Base-by-base conservation (phyloP, 768 basidiomycete genomes). In the Suillus subaureus region DNA sequence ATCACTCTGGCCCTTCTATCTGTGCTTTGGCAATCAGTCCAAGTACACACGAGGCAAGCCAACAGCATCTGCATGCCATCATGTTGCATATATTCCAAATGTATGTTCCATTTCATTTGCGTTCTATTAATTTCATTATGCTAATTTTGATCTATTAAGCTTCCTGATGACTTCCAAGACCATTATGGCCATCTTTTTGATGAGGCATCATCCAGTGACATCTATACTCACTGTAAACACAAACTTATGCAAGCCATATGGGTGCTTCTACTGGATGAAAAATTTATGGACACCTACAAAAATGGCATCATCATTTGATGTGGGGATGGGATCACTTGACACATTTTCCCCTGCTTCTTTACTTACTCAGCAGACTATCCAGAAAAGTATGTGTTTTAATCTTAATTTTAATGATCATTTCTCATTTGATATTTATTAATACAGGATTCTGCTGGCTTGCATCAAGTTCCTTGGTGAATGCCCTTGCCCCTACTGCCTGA, bases 291-390 rank as follows among this genome's bases (percentile, higher is more conserved):
- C 5, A 68, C 63, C 4, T 74, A 71, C 31, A 61, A 61, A 21
- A n/a, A 73, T 62, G 73, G 71, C 0, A 66, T 73, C 16, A 42
- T 69, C 11, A 63, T 74, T 21, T 5, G 18, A 26, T 74, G 69
- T 23, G 39, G 13, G 2, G 70, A 74, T 62, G 69, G 70, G 8
- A 45, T 74, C 18, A 33, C 15, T 13, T 42, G 66, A 13, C 60
- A 63, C 1, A 26, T 72, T 13, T 74, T 66, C 51, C 71, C 70
- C 28, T 52, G 49, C 4, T 65, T 74, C n/a, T 72, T 74, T 21
- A 63, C 43, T 3, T 71, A 74, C 35, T 70, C 67, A 0, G 69
- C 70, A 3, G 73, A 74, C 56, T 74, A 74, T 43, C 70, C 71
- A 3, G 73, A 72, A 61, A 73, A 73, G 73, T 74, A 45, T 3